These are phyloP conservation scores for Coffea eugenioides DNA, from an alignment of 257 asterid species.

Conservation along the genomic window DNA sequence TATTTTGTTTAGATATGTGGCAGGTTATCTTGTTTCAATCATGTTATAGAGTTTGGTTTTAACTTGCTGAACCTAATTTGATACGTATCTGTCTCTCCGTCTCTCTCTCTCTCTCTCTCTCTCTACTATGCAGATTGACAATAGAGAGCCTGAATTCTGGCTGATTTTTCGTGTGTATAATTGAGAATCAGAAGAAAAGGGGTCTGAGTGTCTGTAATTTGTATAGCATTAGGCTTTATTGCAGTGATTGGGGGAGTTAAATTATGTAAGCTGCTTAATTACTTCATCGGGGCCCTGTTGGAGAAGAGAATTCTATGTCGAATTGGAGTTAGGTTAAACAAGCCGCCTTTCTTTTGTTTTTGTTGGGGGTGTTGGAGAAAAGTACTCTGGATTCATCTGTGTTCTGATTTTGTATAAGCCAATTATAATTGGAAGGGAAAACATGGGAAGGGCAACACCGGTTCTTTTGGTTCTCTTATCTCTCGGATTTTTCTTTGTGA, in stretches of 20 bases:
- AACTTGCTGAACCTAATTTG: background rate
- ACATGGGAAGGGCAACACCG: constrained; percentile 34
- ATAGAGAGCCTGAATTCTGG: background rate
- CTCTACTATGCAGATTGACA: background rate
- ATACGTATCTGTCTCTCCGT: background rate
- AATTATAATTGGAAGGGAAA: constrained; percentile 18
- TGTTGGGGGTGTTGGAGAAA: background rate
- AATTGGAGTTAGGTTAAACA: background rate
- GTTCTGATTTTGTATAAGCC: background rate
- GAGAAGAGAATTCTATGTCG: background rate
- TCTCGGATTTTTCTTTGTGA: constrained; percentile 32
- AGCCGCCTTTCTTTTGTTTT: background rate
- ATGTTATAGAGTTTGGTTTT: background rate
- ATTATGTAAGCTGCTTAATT: background rate
- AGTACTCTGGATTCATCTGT: background rate
- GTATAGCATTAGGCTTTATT: background rate
- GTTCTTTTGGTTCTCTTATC: constrained; percentile 33
- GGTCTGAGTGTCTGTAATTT: background rate
- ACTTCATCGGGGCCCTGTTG: background rate
- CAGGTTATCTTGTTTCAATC: background rate
- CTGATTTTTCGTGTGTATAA: background rate
- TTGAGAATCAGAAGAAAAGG: background rate
- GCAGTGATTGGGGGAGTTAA: background rate
- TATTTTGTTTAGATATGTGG: background rate
- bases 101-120: background rate